A percentile compares a stretch with the other conserved stretches of the same genome.
These are phyloP conservation scores for Trichoderma cornu-damae DNA, from an alignment of 2,329 filamentous ascomycete genomes.

Conservation along the genomic window DNA sequence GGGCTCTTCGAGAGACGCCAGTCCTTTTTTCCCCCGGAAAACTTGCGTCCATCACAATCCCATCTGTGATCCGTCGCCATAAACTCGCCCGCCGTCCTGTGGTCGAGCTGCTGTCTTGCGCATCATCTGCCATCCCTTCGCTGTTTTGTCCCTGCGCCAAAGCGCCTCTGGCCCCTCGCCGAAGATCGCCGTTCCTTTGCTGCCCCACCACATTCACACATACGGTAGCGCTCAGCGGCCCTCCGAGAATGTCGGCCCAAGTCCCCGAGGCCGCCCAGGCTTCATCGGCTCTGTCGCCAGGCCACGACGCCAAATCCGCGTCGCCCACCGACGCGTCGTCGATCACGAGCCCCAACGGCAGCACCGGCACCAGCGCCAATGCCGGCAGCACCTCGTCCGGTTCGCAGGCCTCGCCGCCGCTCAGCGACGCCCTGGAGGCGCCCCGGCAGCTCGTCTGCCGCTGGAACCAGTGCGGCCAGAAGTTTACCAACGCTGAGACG, in stretches of 20 bases:
- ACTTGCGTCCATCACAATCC: conserved; percentile 13
- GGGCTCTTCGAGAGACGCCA: conserved; percentile 4
- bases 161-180: conserved; percentile 14
- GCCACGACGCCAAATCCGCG: conserved; percentile 27
- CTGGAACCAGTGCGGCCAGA: conserved; percentile 56
- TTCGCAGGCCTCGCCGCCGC: neutral
- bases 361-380: conserved; percentile 7
- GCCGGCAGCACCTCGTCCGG: neutral
- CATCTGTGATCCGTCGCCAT: neutral
- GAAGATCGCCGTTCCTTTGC: conserved; percentile 12
- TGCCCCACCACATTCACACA: conserved; percentile 16
- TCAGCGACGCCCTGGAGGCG: neutral
- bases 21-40: conserved; percentile 17
- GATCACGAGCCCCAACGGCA: conserved; percentile 8
- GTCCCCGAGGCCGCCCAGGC: conserved; percentile 25
- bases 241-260: conserved; percentile 32
- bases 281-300: conserved; percentile 19
- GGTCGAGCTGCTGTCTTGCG: neutral
- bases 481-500: conserved; percentile 52
- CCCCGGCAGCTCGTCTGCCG: conserved; percentile 46
- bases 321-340: conserved; percentile 11
- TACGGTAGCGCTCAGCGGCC: neutral
- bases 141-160: conserved; percentile 4
- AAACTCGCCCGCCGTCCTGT: neutral
- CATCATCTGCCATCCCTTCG: conserved; percentile 15